phyloP scores from a whole-genome alignment of 2,329 filamentous ascomycete species.

The Calycina herbarum region DNA sequence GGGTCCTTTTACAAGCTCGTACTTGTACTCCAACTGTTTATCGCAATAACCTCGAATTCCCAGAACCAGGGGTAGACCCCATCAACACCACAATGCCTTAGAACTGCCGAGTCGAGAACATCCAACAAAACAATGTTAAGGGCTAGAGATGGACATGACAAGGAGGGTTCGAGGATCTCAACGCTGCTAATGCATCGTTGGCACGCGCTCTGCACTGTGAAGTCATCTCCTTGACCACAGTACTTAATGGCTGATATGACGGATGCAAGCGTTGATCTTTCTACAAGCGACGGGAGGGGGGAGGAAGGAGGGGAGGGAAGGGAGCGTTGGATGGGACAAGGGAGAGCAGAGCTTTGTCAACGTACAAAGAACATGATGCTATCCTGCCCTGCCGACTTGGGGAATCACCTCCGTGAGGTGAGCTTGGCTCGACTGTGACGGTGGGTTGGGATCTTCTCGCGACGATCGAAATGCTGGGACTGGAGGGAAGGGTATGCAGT shows the following conservation, averaged over 20 bases:
- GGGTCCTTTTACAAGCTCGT: too few species aligned
- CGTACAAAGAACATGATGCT: conserved; percentile 1
- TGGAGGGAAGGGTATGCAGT: background rate
- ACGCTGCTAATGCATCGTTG: background rate
- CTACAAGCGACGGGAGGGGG: background rate
- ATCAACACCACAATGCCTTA: background rate
- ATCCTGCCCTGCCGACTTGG: background rate
- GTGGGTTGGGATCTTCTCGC: background rate
- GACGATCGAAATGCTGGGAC: background rate
- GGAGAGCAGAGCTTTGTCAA: conserved; percentile 1
- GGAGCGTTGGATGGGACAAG: background rate
- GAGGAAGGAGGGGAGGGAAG: background rate
- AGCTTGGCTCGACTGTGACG: background rate
- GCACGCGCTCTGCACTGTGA: conserved; percentile 5
- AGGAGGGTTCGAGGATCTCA: conserved; percentile 17
- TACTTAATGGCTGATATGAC: background rate
- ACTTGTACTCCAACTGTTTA: too few species aligned
- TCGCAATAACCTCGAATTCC: background rate
- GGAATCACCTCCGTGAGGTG: background rate
- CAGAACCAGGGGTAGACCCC: background rate
- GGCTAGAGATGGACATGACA: conserved; percentile 48
- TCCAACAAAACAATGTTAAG: background rate
- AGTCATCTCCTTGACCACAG: background rate
- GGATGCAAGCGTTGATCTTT: background rate
- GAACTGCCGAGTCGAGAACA: background rate